phyloP scores from a whole-genome alignment of 2,329 filamentous ascomycete genomes.

The Cercospora sojina region DNA sequence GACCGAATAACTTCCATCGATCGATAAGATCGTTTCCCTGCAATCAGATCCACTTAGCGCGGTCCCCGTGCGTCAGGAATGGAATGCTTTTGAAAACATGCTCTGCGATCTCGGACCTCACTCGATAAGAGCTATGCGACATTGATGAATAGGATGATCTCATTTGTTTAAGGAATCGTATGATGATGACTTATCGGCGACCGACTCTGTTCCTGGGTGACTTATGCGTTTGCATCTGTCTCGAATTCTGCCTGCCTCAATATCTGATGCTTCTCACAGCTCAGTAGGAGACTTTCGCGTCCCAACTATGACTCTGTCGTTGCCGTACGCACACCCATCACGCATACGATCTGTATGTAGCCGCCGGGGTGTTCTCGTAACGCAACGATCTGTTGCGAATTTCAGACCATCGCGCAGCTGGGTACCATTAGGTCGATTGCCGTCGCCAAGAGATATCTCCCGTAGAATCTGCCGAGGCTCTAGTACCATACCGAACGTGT shows the following conservation, averaged over 20 bases:
- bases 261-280: background rate
- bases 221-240: background rate
- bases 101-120: background rate
- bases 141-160: background rate
- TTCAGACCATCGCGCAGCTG: background rate
- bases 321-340: background rate
- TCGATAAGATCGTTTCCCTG: background rate
- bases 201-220: background rate
- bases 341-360: background rate
- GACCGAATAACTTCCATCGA: conserved; percentile 3
- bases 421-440: background rate
- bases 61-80: background rate
- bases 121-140: background rate
- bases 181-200: background rate
- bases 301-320: background rate
- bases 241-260: background rate
- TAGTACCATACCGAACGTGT: conserved; percentile 25
- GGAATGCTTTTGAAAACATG: background rate
- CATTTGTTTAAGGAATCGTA: background rate
- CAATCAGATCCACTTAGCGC: background rate
- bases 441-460: background rate
- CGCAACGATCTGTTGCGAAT: background rate
- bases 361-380: background rate
- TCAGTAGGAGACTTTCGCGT: background rate
- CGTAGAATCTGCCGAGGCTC: background rate